A percentile compares a stretch with the other conserved stretches of the same genome.
phyloP scores from a whole-genome alignment of 768 basidiomycete genomes.

The Boletus rubroflammeus region DNA sequence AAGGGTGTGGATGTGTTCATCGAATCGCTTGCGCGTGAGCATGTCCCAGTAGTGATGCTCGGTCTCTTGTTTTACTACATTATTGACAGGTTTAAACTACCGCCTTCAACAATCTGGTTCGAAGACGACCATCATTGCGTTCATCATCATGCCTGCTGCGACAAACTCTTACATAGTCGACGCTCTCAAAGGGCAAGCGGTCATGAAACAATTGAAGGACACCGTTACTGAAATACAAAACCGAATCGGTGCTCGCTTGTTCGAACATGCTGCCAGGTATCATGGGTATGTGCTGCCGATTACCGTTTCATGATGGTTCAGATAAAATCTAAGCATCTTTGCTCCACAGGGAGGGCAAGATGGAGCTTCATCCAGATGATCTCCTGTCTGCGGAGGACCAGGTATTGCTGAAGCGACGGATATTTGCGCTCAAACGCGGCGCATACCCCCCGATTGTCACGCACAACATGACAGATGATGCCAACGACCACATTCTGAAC shows the following conservation, averaged over 20 bases:
- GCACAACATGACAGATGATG: conserved; percentile 97
- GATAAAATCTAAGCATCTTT: background rate
- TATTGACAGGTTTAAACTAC: conserved; percentile 48
- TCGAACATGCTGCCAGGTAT: conserved; percentile 92
- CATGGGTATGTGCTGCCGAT: conserved; percentile 60
- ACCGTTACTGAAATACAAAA: conserved; percentile 96
- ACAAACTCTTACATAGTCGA: conserved; percentile 98
- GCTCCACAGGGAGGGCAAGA: conserved; percentile 59
- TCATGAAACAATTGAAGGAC: conserved; percentile 93
- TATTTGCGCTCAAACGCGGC: conserved; percentile 93
- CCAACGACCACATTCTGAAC: conserved; percentile 88
- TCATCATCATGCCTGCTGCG: conserved; percentile 97
- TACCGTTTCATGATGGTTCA: background rate
- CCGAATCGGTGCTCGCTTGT: conserved; percentile 85
- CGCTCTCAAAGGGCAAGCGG: conserved; percentile 95
- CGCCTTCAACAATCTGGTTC: conserved; percentile 61
- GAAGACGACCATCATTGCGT: conserved; percentile 87
- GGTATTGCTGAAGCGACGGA: conserved; percentile 90
- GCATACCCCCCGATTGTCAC: conserved; percentile 95
- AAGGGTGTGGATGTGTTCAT: conserved; percentile 99
- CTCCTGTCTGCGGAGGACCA: conserved; percentile 91
- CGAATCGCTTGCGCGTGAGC: conserved; percentile 84
- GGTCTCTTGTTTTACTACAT: background rate
- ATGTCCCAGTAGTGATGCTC: background rate
- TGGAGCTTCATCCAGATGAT: conserved; percentile 67